A percentile compares a stretch with the other conserved stretches of the same genome.
Evolutionary conservation across 2,329 filamentous ascomycete species (phyloP).

Genomic region (Meredithiella fracta): DNA sequence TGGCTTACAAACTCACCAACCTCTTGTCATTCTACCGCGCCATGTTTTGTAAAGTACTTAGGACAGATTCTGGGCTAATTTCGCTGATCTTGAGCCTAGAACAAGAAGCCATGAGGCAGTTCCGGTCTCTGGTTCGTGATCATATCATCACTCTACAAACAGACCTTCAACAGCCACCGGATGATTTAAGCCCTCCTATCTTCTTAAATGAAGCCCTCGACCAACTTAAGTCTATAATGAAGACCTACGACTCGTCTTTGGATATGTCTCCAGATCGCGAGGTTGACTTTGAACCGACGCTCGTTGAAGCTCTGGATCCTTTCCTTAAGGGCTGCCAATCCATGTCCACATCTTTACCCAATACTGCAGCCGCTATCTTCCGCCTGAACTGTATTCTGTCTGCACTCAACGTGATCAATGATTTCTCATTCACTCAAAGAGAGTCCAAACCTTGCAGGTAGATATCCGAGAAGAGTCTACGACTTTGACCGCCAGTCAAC

Average conservation of each 20-base stretch:
- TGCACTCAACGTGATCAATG: slow-evolving; percentile 37
- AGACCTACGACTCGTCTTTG: slow-evolving; percentile 71
- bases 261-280: slow-evolving; percentile 41
- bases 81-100: slow-evolving; percentile 54
- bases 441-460: slow-evolving; percentile 38
- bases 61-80: slow-evolving; percentile 49
- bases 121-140: slow-evolving; percentile 65
- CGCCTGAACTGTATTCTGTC: slow-evolving; percentile 53
- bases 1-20: slow-evolving; percentile 81
- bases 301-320: slow-evolving; percentile 69
- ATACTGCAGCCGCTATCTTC: slow-evolving; percentile 50
- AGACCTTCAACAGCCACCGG: slow-evolving; percentile 51
- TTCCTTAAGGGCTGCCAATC: slow-evolving; percentile 63
- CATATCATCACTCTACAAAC: slow-evolving; percentile 58
- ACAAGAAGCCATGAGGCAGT: slow-evolving; percentile 63
- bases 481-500: slow-evolving; percentile 51
- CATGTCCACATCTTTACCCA: slow-evolving; percentile 43
- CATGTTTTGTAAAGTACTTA: slow-evolving; percentile 70
- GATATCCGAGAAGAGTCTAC: slow-evolving; percentile 37
- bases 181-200: slow-evolving; percentile 60
- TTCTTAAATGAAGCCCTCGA: slow-evolving; percentile 71
- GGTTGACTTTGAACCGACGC: slow-evolving; percentile 55
- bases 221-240: slow-evolving; percentile 62
- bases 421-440: slow-evolving; percentile 46
- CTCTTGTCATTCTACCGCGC: slow-evolving; percentile 75